phyloP scores from a whole-genome alignment of 139 green algal genomes.

The Ettlia oleoabundans region DNA sequence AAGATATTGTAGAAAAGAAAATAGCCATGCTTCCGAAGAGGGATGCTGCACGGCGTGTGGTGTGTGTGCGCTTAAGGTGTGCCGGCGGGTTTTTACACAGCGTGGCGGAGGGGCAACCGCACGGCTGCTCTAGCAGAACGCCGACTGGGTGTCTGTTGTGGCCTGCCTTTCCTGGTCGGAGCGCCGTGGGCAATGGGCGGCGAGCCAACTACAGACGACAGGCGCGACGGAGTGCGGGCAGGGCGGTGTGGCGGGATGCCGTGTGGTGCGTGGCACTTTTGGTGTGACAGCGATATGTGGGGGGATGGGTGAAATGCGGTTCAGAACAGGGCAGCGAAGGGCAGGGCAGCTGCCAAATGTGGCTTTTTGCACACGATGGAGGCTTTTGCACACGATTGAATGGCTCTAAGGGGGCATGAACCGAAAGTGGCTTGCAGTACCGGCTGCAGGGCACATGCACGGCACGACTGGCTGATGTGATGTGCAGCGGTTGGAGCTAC shows the following conservation, averaged over 20 bases:
- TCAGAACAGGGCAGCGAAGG: too few species aligned
- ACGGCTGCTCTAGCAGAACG: slow-evolving; percentile 11
- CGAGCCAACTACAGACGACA: slow-evolving; percentile 19
- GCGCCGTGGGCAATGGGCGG: background rate
- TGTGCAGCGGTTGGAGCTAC: too few species aligned
- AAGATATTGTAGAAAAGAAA: background rate
- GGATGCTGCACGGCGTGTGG: background rate
- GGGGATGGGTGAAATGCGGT: too few species aligned
- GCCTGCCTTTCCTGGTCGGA: slow-evolving; percentile 19
- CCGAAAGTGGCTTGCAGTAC: too few species aligned
- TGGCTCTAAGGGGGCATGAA: too few species aligned
- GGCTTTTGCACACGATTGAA: too few species aligned
- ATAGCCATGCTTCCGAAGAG: background rate
- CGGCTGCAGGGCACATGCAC: too few species aligned
- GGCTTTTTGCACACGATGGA: too few species aligned
- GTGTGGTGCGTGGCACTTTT: background rate
- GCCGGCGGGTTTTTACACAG: slow-evolving; percentile 18
- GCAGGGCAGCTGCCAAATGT: too few species aligned
- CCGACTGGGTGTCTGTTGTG: slow-evolving; percentile 1
- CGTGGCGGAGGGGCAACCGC: background rate
- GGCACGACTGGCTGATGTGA: too few species aligned
- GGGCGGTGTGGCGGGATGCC: background rate
- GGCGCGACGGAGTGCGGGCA: background rate
- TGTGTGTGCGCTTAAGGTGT: background rate
- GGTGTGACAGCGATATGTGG: background rate